Conservation (phyloP, 225 moss, liverwort and hornwort genomes). For the Sphagnum contortum region DNA sequence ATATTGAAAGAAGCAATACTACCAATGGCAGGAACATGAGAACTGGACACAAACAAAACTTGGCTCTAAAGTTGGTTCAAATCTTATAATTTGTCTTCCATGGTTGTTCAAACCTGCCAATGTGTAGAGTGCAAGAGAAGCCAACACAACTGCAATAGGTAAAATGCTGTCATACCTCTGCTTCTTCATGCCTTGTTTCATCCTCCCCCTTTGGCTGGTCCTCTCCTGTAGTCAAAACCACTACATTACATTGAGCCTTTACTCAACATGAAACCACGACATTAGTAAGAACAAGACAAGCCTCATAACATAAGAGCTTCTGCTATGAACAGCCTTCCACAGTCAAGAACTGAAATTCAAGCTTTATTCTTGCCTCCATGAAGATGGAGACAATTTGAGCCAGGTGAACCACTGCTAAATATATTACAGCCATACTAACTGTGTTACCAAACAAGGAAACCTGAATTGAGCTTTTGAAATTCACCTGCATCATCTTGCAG, state of each 20-base stretch:
- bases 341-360: neutral
- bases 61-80: no score
- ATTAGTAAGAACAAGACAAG: neutral
- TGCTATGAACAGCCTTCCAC: neutral
- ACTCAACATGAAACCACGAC: no score
- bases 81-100: no score
- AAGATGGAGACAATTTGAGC: neutral
- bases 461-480: neutral
- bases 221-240: slow-evolving; percentile 13
- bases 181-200: slow-evolving; percentile 33
- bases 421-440: neutral
- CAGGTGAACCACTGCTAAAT: neutral
- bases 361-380: no score
- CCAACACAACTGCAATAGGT: no score
- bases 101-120: no score
- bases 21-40: no score
- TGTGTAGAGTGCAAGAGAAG: no score
- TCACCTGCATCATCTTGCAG: slow-evolving; percentile 42
- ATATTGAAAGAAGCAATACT: no score
- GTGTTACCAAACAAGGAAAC: neutral
- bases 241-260: neutral
- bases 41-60: no score
- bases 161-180: slow-evolving; percentile 13
- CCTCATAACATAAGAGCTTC: neutral
- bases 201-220: slow-evolving; percentile 42